Evolutionary conservation across 192 early-diverging fungal species (phyloP).

Genomic region (Backusella morwellensis): DNA sequence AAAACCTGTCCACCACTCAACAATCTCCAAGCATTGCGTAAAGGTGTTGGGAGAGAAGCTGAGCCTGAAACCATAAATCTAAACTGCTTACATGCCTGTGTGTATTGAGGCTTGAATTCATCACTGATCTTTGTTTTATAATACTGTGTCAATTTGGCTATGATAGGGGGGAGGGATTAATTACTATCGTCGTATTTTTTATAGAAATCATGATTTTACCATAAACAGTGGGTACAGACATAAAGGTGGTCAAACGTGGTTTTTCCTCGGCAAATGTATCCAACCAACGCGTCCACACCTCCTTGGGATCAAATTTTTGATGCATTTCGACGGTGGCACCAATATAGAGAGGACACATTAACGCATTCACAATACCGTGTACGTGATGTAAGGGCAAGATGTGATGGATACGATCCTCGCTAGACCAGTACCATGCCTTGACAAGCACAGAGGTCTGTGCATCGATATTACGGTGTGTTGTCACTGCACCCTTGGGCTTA

Average conservation of each 20-base stretch:
- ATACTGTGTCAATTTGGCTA: constrained; percentile 61
- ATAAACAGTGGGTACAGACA: constrained; percentile 92
- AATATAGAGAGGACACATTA: constrained; percentile 62
- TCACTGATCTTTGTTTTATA: constrained; percentile 45
- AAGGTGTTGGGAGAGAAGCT: constrained; percentile 66
- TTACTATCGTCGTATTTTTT: not conserved
- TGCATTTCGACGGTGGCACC: constrained; percentile 81
- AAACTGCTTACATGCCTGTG: constrained; percentile 56
- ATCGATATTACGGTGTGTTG: constrained; percentile 62
- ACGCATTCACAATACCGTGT: constrained; percentile 71
- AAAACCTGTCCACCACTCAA: constrained; percentile 69
- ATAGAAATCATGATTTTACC: constrained; percentile 21
- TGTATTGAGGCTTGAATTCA: constrained; percentile 39
- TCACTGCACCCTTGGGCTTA: constrained; percentile 84
- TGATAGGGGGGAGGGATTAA: not conserved
- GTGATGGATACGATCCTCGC: constrained; percentile 70
- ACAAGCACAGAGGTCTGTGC: constrained; percentile 67
- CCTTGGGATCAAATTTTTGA: constrained; percentile 60
- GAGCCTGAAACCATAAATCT: constrained; percentile 81
- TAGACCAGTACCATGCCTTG: constrained; percentile 69
- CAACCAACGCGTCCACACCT: constrained; percentile 67
- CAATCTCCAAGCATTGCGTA: constrained; percentile 68
- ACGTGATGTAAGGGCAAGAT: constrained; percentile 85
- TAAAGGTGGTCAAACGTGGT: constrained; percentile 68
- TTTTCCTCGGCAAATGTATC: constrained; percentile 17